Evolutionary conservation across 2,329 filamentous ascomycete genomes (phyloP), one percentile per base, ranked within the genome.

Genomic region (Paecilomyces variotii): DNA sequence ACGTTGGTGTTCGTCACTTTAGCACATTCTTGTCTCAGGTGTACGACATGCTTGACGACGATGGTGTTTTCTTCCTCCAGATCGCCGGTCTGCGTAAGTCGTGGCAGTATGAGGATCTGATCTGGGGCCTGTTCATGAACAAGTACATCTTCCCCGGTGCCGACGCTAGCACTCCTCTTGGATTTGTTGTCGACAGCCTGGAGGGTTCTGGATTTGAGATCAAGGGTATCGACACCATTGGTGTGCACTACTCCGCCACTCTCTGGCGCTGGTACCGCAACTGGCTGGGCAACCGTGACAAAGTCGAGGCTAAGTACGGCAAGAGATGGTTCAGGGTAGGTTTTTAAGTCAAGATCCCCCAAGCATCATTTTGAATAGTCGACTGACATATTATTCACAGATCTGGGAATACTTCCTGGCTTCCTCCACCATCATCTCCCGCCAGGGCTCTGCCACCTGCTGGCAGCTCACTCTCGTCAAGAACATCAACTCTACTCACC

Each of bases 51-150:
- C 86, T 97, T 57, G 90, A 97, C 62, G 94, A 97, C 65, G 91
- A 97, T 65, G 94, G 94, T 74, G 85, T 91, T 65, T 96, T 97
- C 81, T 97, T 94, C 84, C 83, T 97, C 61, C 94, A 97, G 77
- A 91, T 95, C 68, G 91, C 93, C 68, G 94, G 94, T 78, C 84
- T 99, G 62, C 88, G 94, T 68, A 95, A 95, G 81, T 81, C 84
- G 63, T 97, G 94, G 94, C 94, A 97, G 77, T 97, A 96, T 72
- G 92, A 97, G 82, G 93, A 97, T 78, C 84, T 97, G 56, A 89
- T 93, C 75, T 97, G 94, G 94, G 94, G 94, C 74, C 84, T 97
- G 53, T 97, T 97, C 84, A 96, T 97, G 91, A 97, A 97, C 87
- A 97, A 96, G 81, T 96, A 97, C 78, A 83, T 97, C 75, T 97